Percentiles rank a stretch among this genome's conserved stretches.
Evolutionary conservation across 805 yeast species (phyloP).

Genomic region (Blastobotrys parvus): DNA sequence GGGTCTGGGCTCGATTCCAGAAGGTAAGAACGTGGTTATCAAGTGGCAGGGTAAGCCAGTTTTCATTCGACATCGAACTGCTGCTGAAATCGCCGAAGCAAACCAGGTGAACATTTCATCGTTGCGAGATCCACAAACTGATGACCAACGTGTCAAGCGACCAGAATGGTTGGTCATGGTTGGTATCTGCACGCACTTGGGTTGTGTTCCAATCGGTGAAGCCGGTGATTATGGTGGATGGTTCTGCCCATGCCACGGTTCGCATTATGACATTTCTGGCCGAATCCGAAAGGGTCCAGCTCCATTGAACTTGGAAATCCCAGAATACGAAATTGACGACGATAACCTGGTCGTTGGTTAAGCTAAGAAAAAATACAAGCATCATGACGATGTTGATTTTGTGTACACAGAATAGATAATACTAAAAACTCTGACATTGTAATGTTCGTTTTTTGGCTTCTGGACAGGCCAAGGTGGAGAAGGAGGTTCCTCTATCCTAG

Average conservation of each 20-base stretch:
- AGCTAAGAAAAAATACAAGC: no score
- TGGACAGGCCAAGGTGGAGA: no score
- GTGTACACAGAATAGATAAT: no score
- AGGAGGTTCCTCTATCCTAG: no score
- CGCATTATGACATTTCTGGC: slow-evolving; percentile 99
- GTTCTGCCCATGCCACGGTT: slow-evolving; percentile 99
- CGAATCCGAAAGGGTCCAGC: slow-evolving; percentile 99
- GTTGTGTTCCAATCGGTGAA: slow-evolving; percentile 99
- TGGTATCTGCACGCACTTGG: slow-evolving; percentile 99
- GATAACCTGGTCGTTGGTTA: slow-evolving; percentile 87
- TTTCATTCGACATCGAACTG: slow-evolving; percentile 97
- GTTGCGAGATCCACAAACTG: slow-evolving; percentile 92
- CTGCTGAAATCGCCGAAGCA: slow-evolving; percentile 90
- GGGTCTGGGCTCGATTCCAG: slow-evolving; percentile 85
- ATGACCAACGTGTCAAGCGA: slow-evolving; percentile 85
- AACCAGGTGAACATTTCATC: slow-evolving; percentile 64
- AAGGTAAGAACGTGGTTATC: slow-evolving; percentile 95
- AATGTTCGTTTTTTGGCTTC: no score
- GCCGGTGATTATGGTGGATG: slow-evolving; percentile 99
- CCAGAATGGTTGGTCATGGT: slow-evolving; percentile 99
- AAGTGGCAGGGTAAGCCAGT: slow-evolving; percentile 99
- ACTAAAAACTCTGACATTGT: no score
- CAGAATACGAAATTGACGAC: slow-evolving; percentile 79
- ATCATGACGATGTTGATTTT: no score
- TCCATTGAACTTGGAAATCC: slow-evolving; percentile 96